phyloP scores from a whole-genome alignment of 2,329 filamentous ascomycete species.

The Sporothrix globosa region DNA sequence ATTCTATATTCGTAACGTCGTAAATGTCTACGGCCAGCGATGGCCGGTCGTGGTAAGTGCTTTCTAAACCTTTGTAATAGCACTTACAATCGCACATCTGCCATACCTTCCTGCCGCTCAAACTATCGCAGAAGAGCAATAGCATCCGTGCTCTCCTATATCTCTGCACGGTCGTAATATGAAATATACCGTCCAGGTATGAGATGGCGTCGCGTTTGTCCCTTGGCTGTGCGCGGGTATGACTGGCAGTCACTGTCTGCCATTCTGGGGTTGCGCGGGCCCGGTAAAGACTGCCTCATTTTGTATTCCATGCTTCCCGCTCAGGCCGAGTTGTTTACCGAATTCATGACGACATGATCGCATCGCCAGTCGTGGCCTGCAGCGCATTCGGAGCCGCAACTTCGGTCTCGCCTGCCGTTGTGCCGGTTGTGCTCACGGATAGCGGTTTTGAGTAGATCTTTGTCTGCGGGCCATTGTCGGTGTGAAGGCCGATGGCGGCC shows the following conservation, averaged over 20 bases:
- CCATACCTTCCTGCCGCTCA: not conserved
- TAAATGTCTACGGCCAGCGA: slow-evolving; percentile 13
- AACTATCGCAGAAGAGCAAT: not conserved
- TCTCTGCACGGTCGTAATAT: not conserved
- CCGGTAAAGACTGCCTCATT: not conserved
- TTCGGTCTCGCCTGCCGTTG: slow-evolving; percentile 23
- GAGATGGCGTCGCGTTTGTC: not conserved
- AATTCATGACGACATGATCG: slow-evolving; percentile 29
- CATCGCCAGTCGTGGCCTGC: slow-evolving; percentile 19
- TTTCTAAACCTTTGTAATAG: not conserved
- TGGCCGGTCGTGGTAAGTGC: not conserved
- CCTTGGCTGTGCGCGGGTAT: not conserved
- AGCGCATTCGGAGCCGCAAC: slow-evolving; percentile 13
- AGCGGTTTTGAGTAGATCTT: slow-evolving; percentile 31
- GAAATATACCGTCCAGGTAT: not conserved
- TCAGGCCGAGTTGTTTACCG: not conserved
- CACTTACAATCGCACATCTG: not conserved
- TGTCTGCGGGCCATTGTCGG: slow-evolving; percentile 33
- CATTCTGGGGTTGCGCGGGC: not conserved
- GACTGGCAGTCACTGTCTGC: not conserved
- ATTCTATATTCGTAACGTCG: slow-evolving; percentile 27
- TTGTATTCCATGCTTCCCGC: not conserved
- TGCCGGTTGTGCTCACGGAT: slow-evolving; percentile 21
- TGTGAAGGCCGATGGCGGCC: slow-evolving; percentile 65
- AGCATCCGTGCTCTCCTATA: not conserved